A percentile compares a stretch with the other conserved stretches of the same genome.
Evolutionary conservation across 352 stramenopile species (phyloP).

Genomic region (Globisporangium recalcitrans): DNA sequence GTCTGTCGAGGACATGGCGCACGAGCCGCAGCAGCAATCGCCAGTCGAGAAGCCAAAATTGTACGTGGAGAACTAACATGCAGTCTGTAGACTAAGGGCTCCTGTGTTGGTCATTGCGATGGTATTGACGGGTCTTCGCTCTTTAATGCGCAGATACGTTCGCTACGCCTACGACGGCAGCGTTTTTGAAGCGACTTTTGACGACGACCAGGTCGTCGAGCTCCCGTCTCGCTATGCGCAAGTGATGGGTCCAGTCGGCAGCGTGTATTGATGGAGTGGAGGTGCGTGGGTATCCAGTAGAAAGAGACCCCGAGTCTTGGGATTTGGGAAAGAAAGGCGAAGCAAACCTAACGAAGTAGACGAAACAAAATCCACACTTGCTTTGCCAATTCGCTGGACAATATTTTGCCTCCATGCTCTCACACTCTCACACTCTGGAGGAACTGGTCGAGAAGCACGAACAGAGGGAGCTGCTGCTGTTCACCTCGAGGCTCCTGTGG

Average conservation of each 20-base stretch:
- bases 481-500: background rate
- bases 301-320: background rate
- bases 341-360: background rate
- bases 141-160: constrained; percentile 44
- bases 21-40: background rate
- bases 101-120: constrained; percentile 1
- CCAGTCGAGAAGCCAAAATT: constrained; percentile 40
- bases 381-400: too few species aligned
- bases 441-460: background rate
- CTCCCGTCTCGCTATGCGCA: constrained; percentile 71
- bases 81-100: background rate
- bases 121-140: background rate
- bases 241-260: constrained; percentile 57
- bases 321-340: background rate
- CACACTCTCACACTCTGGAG: background rate
- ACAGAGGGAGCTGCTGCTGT: background rate
- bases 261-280: constrained; percentile 41
- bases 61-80: constrained; percentile 35
- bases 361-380: background rate
- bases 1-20: constrained; percentile 28
- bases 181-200: constrained; percentile 81
- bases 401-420: too few species aligned
- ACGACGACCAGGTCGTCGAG: constrained; percentile 62
- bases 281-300: background rate
- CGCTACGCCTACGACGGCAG: constrained; percentile 66